Evolutionary conservation across 2,329 filamentous ascomycete genomes (phyloP), one percentile per base, ranked within the genome.

Genomic region (Hortaea sp.): DNA sequence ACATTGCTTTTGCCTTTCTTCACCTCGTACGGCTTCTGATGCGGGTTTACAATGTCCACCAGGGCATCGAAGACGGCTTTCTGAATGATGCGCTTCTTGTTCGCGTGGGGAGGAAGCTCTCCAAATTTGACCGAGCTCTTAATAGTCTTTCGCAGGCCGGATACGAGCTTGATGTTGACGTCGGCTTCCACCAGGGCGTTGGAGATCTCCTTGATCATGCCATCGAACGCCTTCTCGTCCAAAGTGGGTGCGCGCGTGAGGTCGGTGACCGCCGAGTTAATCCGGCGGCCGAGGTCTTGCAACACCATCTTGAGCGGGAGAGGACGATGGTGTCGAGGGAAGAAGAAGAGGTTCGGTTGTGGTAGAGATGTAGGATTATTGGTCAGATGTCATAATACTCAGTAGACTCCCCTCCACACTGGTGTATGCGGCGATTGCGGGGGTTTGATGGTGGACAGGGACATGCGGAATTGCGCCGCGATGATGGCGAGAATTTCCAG

Each of bases 151-250:
- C 90, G 88, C 41, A 98, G 81, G 58, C 84, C 82, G 61, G 85
- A 82, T 49, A 98, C 92, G 44, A 98, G 85, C 60, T 85, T 85
- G 55, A 98, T 86, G 66, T 97, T 98, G 63, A 98, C 92, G 61
- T 98, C 92, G 68, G 92, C 88, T 74, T 95, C 89, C 63, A 97
- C 80, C 13, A 98, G 85, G 51, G 92, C 92, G 55, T 89, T 81
- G 66, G 88, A 94, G 61, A 98, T 97, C 70, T 97, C 89, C 72
- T 97, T 97, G 66, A 98, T 78, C 92, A 98, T 98, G 60, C 78
- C 77, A 74, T 98, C 92, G 66, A 98, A 97, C 38, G 89, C 88
- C 83, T 97, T 97, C 72, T 98, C 92, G 65, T 97, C 90, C 58
- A 97, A 80, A 63, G 94, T 95, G 55, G 82, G 85, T 48, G 92